Evolutionary conservation across 805 yeast genomes (phyloP).

Genomic region (Suhomyces prunicola): DNA sequence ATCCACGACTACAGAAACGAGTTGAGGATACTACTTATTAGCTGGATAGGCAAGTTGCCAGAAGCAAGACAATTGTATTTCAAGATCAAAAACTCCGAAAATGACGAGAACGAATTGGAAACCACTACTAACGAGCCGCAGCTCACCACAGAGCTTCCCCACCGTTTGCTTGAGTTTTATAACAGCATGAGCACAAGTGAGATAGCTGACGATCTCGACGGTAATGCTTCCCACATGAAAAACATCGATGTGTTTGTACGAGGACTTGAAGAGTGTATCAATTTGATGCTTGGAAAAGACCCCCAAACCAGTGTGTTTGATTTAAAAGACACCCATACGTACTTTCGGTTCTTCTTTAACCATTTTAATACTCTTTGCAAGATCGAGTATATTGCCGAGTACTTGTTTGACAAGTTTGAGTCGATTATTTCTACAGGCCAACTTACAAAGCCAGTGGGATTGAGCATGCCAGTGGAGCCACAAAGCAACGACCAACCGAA

Average conservation of each 20-base stretch:
- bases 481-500: slow-evolving; percentile 31
- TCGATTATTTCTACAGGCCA: slow-evolving; percentile 5
- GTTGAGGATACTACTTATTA: slow-evolving; percentile 56
- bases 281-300: neutral
- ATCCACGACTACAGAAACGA: slow-evolving; percentile 56
- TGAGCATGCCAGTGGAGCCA: slow-evolving; percentile 13
- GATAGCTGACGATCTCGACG: slow-evolving; percentile 17
- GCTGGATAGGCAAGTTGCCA: slow-evolving; percentile 61
- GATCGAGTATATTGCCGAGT: slow-evolving; percentile 27
- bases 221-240: slow-evolving; percentile 9
- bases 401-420: slow-evolving; percentile 24
- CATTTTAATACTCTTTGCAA: slow-evolving; percentile 32
- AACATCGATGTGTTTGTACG: slow-evolving; percentile 10
- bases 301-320: slow-evolving; percentile 3
- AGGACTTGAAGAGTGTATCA: slow-evolving; percentile 10
- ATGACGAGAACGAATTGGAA: neutral
- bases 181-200: slow-evolving; percentile 8
- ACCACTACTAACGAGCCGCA: neutral
- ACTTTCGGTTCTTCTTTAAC: slow-evolving; percentile 24
- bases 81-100: slow-evolving; percentile 19
- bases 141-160: neutral
- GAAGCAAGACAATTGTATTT: slow-evolving; percentile 63
- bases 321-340: slow-evolving; percentile 11
- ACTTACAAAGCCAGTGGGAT: neutral
- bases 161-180: neutral